These are phyloP conservation scores for Endotrypanum monterogeii DNA, from an alignment of 208 protist species.

Conservation along the genomic window DNA sequence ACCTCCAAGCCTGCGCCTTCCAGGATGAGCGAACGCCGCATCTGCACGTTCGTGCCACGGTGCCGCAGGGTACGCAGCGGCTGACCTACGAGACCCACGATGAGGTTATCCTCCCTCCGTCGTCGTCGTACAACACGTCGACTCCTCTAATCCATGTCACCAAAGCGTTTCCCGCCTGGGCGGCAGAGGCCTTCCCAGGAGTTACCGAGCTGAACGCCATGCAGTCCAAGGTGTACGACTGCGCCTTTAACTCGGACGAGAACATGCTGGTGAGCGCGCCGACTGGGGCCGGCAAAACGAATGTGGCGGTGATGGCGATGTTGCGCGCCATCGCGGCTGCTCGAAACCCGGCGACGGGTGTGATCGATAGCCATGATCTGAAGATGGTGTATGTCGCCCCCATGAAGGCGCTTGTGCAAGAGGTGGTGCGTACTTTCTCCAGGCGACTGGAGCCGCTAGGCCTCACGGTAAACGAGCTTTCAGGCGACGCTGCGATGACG, in stretches of 20 bases:
- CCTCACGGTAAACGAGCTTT: slow-evolving; percentile 97
- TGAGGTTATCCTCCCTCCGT: slow-evolving; percentile 82
- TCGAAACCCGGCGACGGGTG: slow-evolving; percentile 15
- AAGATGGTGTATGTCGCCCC: slow-evolving; percentile 99
- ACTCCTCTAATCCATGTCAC: slow-evolving; percentile 33
- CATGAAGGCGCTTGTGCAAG: slow-evolving; percentile 99
- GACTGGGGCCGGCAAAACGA: slow-evolving; percentile 99
- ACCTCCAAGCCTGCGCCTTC: slow-evolving; percentile 78
- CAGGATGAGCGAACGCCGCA: slow-evolving; percentile 84
- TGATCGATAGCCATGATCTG: slow-evolving; percentile 54
- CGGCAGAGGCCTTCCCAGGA: slow-evolving; percentile 55
- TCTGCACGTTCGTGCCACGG: slow-evolving; percentile 60
- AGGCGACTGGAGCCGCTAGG: slow-evolving; percentile 93
- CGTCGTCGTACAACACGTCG: slow-evolving; percentile 46
- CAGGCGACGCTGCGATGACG: slow-evolving; percentile 97
- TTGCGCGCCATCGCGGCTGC: slow-evolving; percentile 88
- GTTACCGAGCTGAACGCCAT: slow-evolving; percentile 95
- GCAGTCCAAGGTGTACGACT: slow-evolving; percentile 95
- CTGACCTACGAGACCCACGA: slow-evolving; percentile 85
- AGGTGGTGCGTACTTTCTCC: slow-evolving; percentile 98
- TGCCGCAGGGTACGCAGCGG: slow-evolving; percentile 71
- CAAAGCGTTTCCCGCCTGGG: slow-evolving; percentile 70
- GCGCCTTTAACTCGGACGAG: slow-evolving; percentile 93
- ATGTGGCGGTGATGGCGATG: slow-evolving; percentile 99
- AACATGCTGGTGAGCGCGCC: slow-evolving; percentile 99